phyloP scores from a whole-genome alignment of 148 eudicot genomes.

The Drosera capensis region DNA sequence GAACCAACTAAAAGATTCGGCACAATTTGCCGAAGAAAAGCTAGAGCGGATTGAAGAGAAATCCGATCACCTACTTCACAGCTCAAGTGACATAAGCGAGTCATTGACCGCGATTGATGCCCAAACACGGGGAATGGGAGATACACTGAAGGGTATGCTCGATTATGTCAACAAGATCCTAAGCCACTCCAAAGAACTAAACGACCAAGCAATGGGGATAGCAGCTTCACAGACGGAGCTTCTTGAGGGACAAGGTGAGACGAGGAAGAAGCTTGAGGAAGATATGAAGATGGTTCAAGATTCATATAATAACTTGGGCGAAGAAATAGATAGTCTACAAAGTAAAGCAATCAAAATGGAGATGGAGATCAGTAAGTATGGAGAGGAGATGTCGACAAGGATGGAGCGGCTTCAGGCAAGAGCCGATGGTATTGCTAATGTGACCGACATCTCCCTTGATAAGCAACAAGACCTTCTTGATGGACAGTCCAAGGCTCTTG shows the following conservation, averaged over 20 bases:
- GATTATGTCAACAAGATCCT: slow-evolving; percentile 25
- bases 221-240: slow-evolving; percentile 51
- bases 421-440: slow-evolving; percentile 51
- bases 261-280: slow-evolving; percentile 44
- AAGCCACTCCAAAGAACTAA: slow-evolving; percentile 28
- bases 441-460: slow-evolving; percentile 39
- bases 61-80: slow-evolving; percentile 29
- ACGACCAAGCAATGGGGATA: slow-evolving; percentile 36
- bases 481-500: slow-evolving; percentile 44
- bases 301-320: slow-evolving; percentile 31
- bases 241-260: slow-evolving; percentile 32
- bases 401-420: slow-evolving; percentile 47
- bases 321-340: slow-evolving; percentile 30
- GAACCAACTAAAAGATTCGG: slow-evolving; percentile 52
- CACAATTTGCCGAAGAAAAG: slow-evolving; percentile 49
- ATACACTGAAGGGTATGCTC: slow-evolving; percentile 30
- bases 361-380: slow-evolving; percentile 39
- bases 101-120: slow-evolving; percentile 36
- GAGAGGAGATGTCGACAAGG: slow-evolving; percentile 35
- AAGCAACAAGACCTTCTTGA: slow-evolving; percentile 67
- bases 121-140: slow-evolving; percentile 30
- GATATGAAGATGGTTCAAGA: slow-evolving; percentile 35
- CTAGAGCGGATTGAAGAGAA: slow-evolving; percentile 37
- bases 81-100: slow-evolving; percentile 28
- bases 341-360: slow-evolving; percentile 38